Evolutionary conservation across 140 eudicot species (phyloP), one percentile per base, ranked within the genome.

Genomic region (Oenanthe javanica): DNA sequence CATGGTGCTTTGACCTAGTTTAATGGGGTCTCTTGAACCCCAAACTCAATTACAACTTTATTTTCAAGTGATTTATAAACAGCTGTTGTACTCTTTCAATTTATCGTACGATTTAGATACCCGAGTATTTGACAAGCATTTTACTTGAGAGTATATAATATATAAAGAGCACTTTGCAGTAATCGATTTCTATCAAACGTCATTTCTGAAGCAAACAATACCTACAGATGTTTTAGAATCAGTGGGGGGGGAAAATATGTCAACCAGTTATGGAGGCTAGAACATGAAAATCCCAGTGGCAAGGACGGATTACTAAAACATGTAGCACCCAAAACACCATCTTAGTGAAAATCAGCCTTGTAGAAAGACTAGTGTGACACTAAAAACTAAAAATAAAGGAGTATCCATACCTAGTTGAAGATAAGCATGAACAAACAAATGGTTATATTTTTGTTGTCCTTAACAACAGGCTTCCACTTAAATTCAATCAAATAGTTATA

Each of bases 401-500:
- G 61, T 54, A 52, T 16, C n/a, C 61, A 54, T 54, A 54, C 61
- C 61, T 15, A 54, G 9, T 4, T 4, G 61, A 54, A 4, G 1
- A 52, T 52, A 54, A 54, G 61, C n/a, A 54, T 0, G 14, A 51
- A 51, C 57, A 51, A 13, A 14, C 5, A 51, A 51, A 51, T 51
- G 2, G 40, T 36, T 36, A 36, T 36, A 36, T 2, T 36, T 27
- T 13, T 72, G 13, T 8, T 5, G 49, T 42, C 87, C 31, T 77
- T 84, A 9, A 72, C 82, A 25, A 1, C 72, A 18, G 86, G 87
- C 80, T 79, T 63, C 90, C 90, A 87, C 1, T 80, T 80, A 9
- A 57, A 79, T 3, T 82, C 50, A 40, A 49, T 49, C 82, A 91
- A 76, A 48, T 75, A 89, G 23, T 4, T 75, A 61, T 91, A 91